A percentile compares a stretch with the other conserved stretches of the same genome.
These are phyloP conservation scores for Sclerotinia glacialis DNA, from an alignment of 2,329 filamentous ascomycete species.

Conservation along the genomic window DNA sequence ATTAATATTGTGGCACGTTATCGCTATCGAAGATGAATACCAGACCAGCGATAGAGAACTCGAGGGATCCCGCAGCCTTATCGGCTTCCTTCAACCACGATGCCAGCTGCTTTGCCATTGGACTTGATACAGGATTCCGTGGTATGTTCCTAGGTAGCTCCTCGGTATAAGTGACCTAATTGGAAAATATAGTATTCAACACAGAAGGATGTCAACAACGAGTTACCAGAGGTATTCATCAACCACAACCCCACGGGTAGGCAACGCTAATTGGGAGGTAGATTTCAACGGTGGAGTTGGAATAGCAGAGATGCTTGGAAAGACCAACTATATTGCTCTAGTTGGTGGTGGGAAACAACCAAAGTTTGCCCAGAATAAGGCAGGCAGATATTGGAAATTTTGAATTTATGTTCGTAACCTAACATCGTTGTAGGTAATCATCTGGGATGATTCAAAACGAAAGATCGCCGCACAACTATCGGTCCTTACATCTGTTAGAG, in stretches of 20 bases:
- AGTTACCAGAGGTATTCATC: constrained; percentile 52
- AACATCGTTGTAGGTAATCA: constrained; percentile 58
- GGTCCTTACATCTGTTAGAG: constrained; percentile 74
- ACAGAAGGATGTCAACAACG: constrained; percentile 70
- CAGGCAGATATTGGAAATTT: constrained; percentile 36
- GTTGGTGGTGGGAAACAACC: constrained; percentile 84
- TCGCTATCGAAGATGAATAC: constrained; percentile 70
- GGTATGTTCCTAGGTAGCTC: constrained; percentile 51
- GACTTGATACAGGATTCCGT: constrained; percentile 80
- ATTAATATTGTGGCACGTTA: constrained; percentile 10
- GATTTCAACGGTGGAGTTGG: constrained; percentile 81
- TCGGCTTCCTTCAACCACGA: constrained; percentile 85
- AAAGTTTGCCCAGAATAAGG: constrained; percentile 85
- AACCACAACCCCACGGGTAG: not conserved
- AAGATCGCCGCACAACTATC: constrained; percentile 74
- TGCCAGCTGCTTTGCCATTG: constrained; percentile 80
- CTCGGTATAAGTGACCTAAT: constrained; percentile 22
- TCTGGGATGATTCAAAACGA: constrained; percentile 86
- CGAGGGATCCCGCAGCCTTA: constrained; percentile 70
- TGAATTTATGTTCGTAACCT: not conserved
- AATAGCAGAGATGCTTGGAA: constrained; percentile 81
- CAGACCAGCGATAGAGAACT: constrained; percentile 76
- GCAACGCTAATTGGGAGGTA: constrained; percentile 39
- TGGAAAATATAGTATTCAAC: constrained; percentile 59
- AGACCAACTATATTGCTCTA: constrained; percentile 81